phyloP scores from a whole-genome alignment of 73 alveolate genomes.

The Blepharisma stoltei region DNA sequence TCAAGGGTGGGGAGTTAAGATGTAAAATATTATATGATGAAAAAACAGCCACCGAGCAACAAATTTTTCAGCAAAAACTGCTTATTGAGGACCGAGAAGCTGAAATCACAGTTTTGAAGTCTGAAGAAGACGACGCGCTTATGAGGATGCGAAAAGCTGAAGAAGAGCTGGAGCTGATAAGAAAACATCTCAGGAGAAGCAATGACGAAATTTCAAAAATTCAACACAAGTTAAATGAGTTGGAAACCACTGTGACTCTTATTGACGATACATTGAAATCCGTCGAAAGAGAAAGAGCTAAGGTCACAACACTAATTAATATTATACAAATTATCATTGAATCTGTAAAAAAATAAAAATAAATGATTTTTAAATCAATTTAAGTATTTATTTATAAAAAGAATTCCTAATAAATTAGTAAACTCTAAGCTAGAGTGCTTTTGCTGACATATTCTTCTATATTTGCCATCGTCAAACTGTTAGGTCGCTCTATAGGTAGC shows the following conservation, averaged over 20 bases:
- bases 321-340: not conserved
- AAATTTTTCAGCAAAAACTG: not conserved
- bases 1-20: not conserved
- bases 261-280: constrained; percentile 19
- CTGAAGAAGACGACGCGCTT: constrained; percentile 5
- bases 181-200: not conserved
- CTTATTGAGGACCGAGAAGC: constrained; percentile 3
- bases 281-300: constrained; percentile 11
- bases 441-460: no score
- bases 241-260: not conserved
- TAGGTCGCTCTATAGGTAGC: constrained; percentile 82
- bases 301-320: not conserved
- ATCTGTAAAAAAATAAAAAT: no score
- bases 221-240: not conserved
- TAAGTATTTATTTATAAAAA: no score
- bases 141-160: not conserved
- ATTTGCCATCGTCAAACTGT: no score
- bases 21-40: constrained; percentile 17
- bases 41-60: not conserved
- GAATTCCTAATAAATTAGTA: no score
- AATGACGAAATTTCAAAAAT: not conserved
- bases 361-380: no score
- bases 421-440: no score
- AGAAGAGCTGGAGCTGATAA: constrained; percentile 17
- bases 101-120: not conserved